phyloP scores from a whole-genome alignment of 805 yeast genomes.

The Schwanniomyces polymorphus region DNA sequence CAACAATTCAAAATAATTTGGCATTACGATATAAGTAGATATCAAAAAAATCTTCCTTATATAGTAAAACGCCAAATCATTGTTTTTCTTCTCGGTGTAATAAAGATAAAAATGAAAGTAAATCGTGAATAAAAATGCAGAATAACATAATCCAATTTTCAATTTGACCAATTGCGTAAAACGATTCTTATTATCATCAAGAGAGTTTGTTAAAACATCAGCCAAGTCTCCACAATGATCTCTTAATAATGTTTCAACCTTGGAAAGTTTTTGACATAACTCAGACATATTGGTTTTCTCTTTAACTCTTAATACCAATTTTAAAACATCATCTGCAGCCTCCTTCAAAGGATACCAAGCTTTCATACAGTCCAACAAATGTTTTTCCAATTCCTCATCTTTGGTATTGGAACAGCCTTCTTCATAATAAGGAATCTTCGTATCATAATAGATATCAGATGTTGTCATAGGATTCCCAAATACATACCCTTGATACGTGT shows the following conservation, averaged over 20 bases:
- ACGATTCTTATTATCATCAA: slow-evolving; percentile 4
- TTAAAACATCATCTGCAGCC: slow-evolving; percentile 28
- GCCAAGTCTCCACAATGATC: slow-evolving; percentile 27
- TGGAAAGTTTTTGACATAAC: slow-evolving; percentile 31
- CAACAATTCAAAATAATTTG: slow-evolving; percentile 35
- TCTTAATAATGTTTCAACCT: slow-evolving; percentile 33
- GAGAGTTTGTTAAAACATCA: slow-evolving; percentile 14
- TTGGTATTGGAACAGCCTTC: slow-evolving; percentile 36
- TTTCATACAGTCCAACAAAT: slow-evolving; percentile 13
- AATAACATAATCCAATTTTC: slow-evolving; percentile 26
- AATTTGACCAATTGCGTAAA: not conserved
- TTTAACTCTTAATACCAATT: slow-evolving; percentile 39
- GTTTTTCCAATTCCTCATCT: slow-evolving; percentile 42
- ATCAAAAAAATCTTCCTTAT: slow-evolving; percentile 30
- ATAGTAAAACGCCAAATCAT: slow-evolving; percentile 36
- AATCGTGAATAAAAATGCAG: slow-evolving; percentile 36
- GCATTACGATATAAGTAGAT: slow-evolving; percentile 30
- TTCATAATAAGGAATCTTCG: slow-evolving; percentile 45
- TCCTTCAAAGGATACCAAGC: slow-evolving; percentile 10
- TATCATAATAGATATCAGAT: slow-evolving; percentile 46
- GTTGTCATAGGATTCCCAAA: slow-evolving; percentile 50
- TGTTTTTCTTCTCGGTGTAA: slow-evolving; percentile 35
- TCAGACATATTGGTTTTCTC: slow-evolving; percentile 35
- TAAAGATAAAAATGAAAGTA: slow-evolving; percentile 44
- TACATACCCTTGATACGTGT: slow-evolving; percentile 43